Evolutionary conservation across 2,329 filamentous ascomycete species (phyloP).

Genomic region (Diplodia corticola): DNA sequence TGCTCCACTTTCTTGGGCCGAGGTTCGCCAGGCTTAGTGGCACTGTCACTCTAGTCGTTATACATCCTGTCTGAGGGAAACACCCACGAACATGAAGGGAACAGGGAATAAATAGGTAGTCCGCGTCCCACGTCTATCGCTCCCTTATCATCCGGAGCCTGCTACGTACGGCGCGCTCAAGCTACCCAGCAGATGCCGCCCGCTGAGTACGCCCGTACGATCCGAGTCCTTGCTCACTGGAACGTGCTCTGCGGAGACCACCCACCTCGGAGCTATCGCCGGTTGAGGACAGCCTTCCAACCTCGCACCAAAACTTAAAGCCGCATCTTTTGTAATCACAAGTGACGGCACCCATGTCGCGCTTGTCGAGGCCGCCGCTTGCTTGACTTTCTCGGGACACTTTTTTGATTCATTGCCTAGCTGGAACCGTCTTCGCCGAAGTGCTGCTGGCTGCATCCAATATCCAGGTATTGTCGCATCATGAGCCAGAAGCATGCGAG

Average conservation of each 20-base stretch:
- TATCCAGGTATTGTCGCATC: not conserved
- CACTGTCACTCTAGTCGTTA: not conserved
- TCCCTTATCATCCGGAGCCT: not conserved
- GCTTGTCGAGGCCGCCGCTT: too few relatives aligned
- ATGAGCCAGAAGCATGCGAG: not conserved
- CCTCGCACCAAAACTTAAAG: not conserved
- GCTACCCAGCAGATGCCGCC: not conserved
- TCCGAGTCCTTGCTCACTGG: not conserved
- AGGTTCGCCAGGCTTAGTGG: not conserved
- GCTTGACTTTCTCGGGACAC: not conserved
- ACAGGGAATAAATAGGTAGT: not conserved
- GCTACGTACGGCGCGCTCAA: not conserved
- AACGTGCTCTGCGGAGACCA: not conserved
- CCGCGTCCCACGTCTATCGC: not conserved
- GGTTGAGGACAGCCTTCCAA: not conserved
- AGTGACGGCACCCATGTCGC: not conserved
- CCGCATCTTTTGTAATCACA: not conserved
- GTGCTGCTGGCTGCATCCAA: not conserved
- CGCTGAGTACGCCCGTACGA: not conserved
- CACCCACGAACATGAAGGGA: too few relatives aligned
- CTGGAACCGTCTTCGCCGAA: not conserved
- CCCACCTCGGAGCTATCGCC: not conserved
- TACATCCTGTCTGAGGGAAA: not conserved
- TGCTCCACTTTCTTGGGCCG: slow-evolving; percentile 14
- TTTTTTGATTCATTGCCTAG: not conserved